A percentile compares a stretch with the other conserved stretches of the same genome.
Conservation (phyloP, 192 early-diverging fungal species). For the Globomyces pollinis-pini region DNA sequence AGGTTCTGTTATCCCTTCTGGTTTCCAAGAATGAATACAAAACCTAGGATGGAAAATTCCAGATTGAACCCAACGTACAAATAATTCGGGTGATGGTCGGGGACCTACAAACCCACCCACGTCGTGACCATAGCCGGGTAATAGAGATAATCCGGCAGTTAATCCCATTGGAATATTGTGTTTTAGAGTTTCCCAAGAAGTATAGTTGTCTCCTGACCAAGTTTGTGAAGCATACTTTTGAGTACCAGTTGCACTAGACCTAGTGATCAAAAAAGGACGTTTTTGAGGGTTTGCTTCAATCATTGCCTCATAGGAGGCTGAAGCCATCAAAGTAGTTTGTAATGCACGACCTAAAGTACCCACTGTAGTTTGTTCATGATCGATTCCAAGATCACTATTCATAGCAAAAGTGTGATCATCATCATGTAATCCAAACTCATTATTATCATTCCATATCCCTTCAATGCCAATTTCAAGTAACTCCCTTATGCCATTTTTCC, state of each 20-base stretch:
- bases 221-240: slow-evolving; percentile 41
- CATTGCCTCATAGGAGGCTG: slow-evolving; percentile 50
- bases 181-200: slow-evolving; percentile 52
- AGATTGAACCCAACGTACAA: slow-evolving; percentile 57
- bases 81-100: slow-evolving; percentile 40
- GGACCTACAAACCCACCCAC: slow-evolving; percentile 56
- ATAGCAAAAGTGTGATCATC: slow-evolving; percentile 21
- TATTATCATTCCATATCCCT: slow-evolving; percentile 56
- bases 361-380: not conserved
- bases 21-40: slow-evolving; percentile 58
- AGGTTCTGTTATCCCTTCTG: slow-evolving; percentile 50
- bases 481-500: slow-evolving; percentile 41
- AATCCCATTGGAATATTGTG: slow-evolving; percentile 58
- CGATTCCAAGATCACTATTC: too few relatives aligned
- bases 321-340: slow-evolving; percentile 50
- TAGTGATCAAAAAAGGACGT: slow-evolving; percentile 49
- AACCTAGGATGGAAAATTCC: slow-evolving; percentile 50
- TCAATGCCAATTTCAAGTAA: slow-evolving; percentile 44
- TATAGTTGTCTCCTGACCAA: slow-evolving; percentile 55
- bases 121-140: slow-evolving; percentile 54
- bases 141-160: slow-evolving; percentile 31
- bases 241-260: slow-evolving; percentile 36
- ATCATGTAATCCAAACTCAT: slow-evolving; percentile 39
- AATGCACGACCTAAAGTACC: slow-evolving; percentile 36
- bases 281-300: slow-evolving; percentile 18